Evolutionary conservation across 2,329 filamentous ascomycete genomes (phyloP).

Genomic region (Sporothrix variecibatus): DNA sequence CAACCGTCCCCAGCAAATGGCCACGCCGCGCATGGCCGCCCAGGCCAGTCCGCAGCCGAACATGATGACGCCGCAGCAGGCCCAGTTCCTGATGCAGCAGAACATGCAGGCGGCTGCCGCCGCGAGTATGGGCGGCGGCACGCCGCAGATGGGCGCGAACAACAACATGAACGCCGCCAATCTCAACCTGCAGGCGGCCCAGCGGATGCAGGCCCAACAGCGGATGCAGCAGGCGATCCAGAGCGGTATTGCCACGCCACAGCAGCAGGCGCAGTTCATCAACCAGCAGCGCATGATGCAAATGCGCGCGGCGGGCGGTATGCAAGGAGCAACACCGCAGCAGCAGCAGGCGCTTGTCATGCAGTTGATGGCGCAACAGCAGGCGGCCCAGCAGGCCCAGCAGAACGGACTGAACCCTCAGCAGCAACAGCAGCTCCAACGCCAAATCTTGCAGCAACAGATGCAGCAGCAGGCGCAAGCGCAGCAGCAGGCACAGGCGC

Average conservation of each 20-base stretch:
- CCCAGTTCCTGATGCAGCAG: conserved; percentile 54
- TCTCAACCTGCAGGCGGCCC: conserved; percentile 41
- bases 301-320: conserved; percentile 35
- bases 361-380: conserved; percentile 37
- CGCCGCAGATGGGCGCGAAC: conserved; percentile 37
- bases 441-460: conserved; percentile 19
- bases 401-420: conserved; percentile 29
- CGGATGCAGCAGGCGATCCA: conserved; percentile 33
- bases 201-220: conserved; percentile 49
- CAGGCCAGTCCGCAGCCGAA: conserved; percentile 62
- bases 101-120: conserved; percentile 35
- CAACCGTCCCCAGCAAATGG: conserved; percentile 48
- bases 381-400: conserved; percentile 3
- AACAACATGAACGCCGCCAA: conserved; percentile 9
- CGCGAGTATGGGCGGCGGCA: conserved; percentile 37
- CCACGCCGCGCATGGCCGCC: conserved; percentile 54
- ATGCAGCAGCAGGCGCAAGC: conserved; percentile 40
- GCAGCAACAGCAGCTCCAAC: conserved; percentile 17
- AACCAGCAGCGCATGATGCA: conserved; percentile 38
- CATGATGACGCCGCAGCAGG: conserved; percentile 56
- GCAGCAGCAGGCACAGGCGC: conserved; percentile 34
- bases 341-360: conserved; percentile 32
- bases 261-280: conserved; percentile 28
- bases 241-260: conserved; percentile 45
- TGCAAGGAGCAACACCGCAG: conserved; percentile 36